phyloP scores from a whole-genome alignment of 164 flowering plant species.

The Warburgia ugandensis region DNA sequence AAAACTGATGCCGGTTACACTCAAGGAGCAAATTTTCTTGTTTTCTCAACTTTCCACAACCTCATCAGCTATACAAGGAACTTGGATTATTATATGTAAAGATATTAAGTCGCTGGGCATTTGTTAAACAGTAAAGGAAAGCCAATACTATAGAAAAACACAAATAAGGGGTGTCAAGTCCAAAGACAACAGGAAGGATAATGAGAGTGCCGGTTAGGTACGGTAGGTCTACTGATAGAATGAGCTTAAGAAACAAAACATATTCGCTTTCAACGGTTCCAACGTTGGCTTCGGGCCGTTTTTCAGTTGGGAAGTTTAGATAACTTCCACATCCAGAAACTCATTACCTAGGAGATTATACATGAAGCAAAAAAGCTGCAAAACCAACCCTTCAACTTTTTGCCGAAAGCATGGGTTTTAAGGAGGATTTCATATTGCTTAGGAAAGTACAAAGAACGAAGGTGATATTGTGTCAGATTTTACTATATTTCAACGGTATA shows the following conservation, averaged over 20 bases:
- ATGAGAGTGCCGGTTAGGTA: slow-evolving; percentile 5
- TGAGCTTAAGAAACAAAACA: slow-evolving; percentile 15
- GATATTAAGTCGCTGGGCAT: slow-evolving; percentile 2
- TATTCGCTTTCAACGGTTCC: slow-evolving; percentile 14
- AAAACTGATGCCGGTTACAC: slow-evolving; percentile 24
- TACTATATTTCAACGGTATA: not conserved
- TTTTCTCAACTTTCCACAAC: slow-evolving; percentile 4
- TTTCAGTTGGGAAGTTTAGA: slow-evolving; percentile 29
- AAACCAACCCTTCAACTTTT: not conserved
- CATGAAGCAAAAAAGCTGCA: not conserved
- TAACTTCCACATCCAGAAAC: slow-evolving; percentile 24
- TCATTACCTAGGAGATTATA: slow-evolving; percentile 6
- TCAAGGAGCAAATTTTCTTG: slow-evolving; percentile 5
- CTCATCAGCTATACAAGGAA: slow-evolving; percentile 5
- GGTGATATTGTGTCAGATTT: not conserved
- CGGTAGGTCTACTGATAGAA: slow-evolving; percentile 6
- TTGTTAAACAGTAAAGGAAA: slow-evolving; percentile 6
- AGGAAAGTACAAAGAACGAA: too few relatives aligned
- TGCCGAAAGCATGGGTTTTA: not conserved
- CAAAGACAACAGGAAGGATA: not conserved
- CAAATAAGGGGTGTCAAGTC: not conserved
- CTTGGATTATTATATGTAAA: not conserved
- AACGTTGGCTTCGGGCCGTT: slow-evolving; percentile 21
- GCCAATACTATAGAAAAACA: not conserved
- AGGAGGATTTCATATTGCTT: too few relatives aligned